These are phyloP conservation scores for Diaporthe sp. DNA, from an alignment of 2,329 filamentous ascomycete genomes.

Conservation along the genomic window DNA sequence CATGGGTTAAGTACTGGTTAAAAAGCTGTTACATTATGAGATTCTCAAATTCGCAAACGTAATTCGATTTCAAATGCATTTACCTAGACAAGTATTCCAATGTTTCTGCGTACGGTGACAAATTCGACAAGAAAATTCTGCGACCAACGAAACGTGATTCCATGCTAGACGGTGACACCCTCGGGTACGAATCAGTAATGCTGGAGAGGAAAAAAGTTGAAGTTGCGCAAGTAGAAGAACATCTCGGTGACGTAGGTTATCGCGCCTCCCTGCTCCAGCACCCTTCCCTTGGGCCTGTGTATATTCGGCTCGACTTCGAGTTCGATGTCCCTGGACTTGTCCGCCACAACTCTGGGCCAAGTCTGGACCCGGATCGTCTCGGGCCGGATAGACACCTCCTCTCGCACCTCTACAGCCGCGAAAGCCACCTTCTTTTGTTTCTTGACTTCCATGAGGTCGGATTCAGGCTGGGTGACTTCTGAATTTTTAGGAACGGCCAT, in stretches of 20 bases:
- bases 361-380: constrained; percentile 21
- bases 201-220: constrained; percentile 6
- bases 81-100: too few species aligned
- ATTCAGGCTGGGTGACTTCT: rapidly evolving
- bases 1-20: too few species aligned
- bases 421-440: neutral
- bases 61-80: too few species aligned
- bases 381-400: neutral
- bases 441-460: neutral
- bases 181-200: neutral
- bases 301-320: neutral
- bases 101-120: too few species aligned
- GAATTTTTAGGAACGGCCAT: neutral
- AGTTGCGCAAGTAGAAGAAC: constrained; percentile 27
- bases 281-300: neutral
- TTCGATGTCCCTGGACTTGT: constrained; percentile 10
- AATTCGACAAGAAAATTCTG: neutral
- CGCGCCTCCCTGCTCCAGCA: neutral
- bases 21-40: too few species aligned
- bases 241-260: neutral
- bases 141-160: neutral
- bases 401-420: neutral
- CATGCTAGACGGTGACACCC: rapidly evolving
- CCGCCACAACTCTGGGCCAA: neutral
- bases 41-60: too few species aligned